phyloP scores from a whole-genome alignment of 2,329 filamentous ascomycete genomes.

The Cordyceps militaris region DNA sequence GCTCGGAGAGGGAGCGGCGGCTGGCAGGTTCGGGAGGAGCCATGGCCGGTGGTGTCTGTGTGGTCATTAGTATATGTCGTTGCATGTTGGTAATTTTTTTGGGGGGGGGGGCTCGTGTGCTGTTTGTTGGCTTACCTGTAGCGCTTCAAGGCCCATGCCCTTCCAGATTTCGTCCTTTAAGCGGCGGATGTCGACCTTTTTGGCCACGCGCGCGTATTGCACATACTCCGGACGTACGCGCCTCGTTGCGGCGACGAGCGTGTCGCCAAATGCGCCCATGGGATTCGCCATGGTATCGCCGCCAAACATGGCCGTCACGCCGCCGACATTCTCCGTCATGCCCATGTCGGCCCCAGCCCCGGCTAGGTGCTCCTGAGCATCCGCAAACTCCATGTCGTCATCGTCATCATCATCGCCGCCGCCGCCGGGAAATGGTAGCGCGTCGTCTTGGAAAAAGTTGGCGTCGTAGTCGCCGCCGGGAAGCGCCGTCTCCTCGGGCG shows the following conservation, averaged over 20 bases:
- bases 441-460: slow-evolving; percentile 93
- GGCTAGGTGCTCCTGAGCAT: slow-evolving; percentile 68
- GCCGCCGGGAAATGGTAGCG: slow-evolving; percentile 56
- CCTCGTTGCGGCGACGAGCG: slow-evolving; percentile 58
- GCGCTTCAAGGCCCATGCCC: slow-evolving; percentile 51
- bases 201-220: slow-evolving; percentile 62
- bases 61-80: neutral
- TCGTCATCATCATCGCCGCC: slow-evolving; percentile 55
- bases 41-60: slow-evolving; percentile 3
- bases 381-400: slow-evolving; percentile 68
- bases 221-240: slow-evolving; percentile 61
- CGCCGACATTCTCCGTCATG: slow-evolving; percentile 38
- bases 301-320: slow-evolving; percentile 44
- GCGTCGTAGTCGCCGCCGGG: slow-evolving; percentile 83
- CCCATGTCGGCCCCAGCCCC: slow-evolving; percentile 45
- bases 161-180: slow-evolving; percentile 67
- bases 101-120: no score
- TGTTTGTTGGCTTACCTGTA: slow-evolving; percentile 36
- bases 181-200: slow-evolving; percentile 63
- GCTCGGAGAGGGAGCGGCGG: slow-evolving; percentile 15
- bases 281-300: slow-evolving; percentile 39
- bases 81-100: neutral
- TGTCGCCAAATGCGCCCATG: slow-evolving; percentile 53
- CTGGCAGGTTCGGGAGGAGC: neutral
- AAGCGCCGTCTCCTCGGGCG: slow-evolving; percentile 50